Evolutionary conservation across 2,329 filamentous ascomycete species (phyloP).

Genomic region (Gyromitra esculenta): DNA sequence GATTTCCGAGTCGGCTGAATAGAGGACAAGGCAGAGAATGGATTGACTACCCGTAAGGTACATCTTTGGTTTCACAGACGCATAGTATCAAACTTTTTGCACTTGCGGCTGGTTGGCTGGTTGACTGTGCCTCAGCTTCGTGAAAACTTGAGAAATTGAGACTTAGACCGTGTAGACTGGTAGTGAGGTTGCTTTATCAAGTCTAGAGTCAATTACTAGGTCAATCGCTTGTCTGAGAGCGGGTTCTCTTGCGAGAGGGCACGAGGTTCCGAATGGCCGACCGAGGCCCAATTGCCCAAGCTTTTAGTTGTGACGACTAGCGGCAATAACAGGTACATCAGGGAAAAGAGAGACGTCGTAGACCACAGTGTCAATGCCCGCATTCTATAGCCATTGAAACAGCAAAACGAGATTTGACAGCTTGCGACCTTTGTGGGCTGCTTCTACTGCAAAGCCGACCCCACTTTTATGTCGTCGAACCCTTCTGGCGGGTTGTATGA

Average conservation of each 20-base stretch:
- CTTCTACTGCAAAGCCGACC: constrained; percentile 11
- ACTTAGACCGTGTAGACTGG: neutral
- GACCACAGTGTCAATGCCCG: constrained; percentile 1
- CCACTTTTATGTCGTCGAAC: constrained; percentile 34
- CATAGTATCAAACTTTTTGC: neutral
- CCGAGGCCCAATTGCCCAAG: constrained; percentile 8
- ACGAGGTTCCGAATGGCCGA: neutral
- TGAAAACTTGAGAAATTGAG: neutral
- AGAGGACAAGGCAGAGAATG: neutral
- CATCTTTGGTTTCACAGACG: neutral
- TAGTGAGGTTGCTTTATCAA: constrained; percentile 2
- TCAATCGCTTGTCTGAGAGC: neutral
- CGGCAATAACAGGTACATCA: neutral
- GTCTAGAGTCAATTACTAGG: neutral
- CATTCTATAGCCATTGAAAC: neutral
- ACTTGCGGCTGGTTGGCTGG: constrained; percentile 10
- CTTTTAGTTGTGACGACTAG: neutral
- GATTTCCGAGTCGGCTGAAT: constrained; percentile 21
- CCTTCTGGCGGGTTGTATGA: constrained; percentile 32
- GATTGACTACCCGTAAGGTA: constrained; percentile 15
- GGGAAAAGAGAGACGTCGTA: neutral
- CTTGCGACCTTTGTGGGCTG: neutral
- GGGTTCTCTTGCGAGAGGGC: constrained; percentile 1
- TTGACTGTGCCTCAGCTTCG: neutral
- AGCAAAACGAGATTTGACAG: constrained; percentile 9